These are phyloP conservation scores for Pachysandra terminalis DNA, from an alignment of 164 flowering plant genomes.

Conservation along the genomic window DNA sequence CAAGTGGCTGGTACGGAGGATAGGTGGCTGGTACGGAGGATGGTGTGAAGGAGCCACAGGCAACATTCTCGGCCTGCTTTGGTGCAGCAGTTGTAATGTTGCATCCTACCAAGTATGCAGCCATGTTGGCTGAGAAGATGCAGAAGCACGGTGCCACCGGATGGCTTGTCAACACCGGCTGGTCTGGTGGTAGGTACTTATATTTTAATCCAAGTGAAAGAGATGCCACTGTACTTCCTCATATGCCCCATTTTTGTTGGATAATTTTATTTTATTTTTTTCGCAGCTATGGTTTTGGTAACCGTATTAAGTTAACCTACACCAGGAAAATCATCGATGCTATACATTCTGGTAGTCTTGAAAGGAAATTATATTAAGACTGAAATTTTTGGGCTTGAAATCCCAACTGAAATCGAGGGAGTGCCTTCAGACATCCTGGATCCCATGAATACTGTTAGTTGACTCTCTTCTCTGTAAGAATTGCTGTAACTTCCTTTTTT, in stretches of 20 bases:
- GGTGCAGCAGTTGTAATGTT: conserved; percentile 99
- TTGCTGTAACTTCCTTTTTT: not conserved
- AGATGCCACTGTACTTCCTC: too few species aligned
- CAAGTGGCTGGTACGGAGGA: too few species aligned
- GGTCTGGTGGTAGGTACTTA: conserved; percentile 96
- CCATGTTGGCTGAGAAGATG: conserved; percentile 98
- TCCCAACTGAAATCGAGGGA: conserved; percentile 81
- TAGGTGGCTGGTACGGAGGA: conserved; percentile 99
- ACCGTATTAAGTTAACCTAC: conserved; percentile 73
- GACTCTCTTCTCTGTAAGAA: not conserved
- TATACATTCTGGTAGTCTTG: conserved; percentile 89
- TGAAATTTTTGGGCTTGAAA: conserved; percentile 82
- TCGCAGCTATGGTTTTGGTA: conserved; percentile 82
- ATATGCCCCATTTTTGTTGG: too few species aligned
- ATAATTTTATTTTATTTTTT: not conserved
- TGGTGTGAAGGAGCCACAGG: conserved; percentile 88
- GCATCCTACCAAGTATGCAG: conserved; percentile 97
- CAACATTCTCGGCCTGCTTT: conserved; percentile 97
- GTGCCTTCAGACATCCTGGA: conserved; percentile 89
- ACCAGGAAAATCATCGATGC: conserved; percentile 93
- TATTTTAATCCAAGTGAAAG: too few species aligned
- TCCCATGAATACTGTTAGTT: conserved; percentile 79
- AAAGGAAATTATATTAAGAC: conserved; percentile 63
- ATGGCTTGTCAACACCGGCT: conserved; percentile 99
- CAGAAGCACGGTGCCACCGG: conserved; percentile 92